These are phyloP conservation scores for Lasiodiplodia gonubiensis DNA, from an alignment of 2,329 filamentous ascomycete genomes.

Conservation along the genomic window DNA sequence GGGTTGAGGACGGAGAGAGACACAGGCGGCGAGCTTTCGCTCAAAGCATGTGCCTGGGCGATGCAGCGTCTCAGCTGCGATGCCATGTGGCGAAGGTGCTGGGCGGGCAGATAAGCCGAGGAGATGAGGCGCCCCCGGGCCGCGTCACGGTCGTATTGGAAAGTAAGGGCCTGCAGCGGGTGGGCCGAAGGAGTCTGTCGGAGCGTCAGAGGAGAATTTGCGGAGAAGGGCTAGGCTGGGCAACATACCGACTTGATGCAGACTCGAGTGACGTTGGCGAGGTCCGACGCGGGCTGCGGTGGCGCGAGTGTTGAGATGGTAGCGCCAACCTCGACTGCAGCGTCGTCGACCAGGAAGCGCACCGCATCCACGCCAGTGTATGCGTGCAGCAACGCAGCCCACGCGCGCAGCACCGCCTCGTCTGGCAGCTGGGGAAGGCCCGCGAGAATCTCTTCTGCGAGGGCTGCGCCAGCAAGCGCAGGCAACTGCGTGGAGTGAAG, in stretches of 20 bases:
- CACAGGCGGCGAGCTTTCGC: not conserved
- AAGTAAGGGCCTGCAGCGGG: conserved; percentile 9
- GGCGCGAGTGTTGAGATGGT: conserved; percentile 21
- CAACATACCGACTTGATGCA: conserved; percentile 26
- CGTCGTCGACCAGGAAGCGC: conserved; percentile 30
- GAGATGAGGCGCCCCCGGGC: conserved; percentile 10
- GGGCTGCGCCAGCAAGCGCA: not conserved
- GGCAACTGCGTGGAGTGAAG: conserved; percentile 2
- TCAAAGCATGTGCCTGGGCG: conserved; percentile 2
- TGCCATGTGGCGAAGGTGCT: conserved; percentile 28
- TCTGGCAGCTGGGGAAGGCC: conserved; percentile 26
- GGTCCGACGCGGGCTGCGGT: conserved; percentile 14
- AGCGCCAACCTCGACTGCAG: conserved; percentile 23
- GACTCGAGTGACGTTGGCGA: conserved; percentile 23
- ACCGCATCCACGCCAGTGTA: conserved; percentile 31
- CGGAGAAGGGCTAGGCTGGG: not conserved
- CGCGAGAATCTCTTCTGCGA: conserved; percentile 16
- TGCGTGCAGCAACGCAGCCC: conserved; percentile 30
- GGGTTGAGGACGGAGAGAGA: conserved; percentile 64
- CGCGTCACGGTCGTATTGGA: conserved; percentile 21
- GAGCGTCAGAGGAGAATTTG: conserved; percentile 6
- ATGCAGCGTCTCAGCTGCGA: conserved; percentile 29
- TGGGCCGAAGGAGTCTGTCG: conserved; percentile 14
- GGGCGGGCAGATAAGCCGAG: conserved; percentile 21
- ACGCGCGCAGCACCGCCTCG: conserved; percentile 30